Evolutionary conservation across 2,329 filamentous ascomycete genomes (phyloP).

Genomic region (Scortechinia acanthostroma): DNA sequence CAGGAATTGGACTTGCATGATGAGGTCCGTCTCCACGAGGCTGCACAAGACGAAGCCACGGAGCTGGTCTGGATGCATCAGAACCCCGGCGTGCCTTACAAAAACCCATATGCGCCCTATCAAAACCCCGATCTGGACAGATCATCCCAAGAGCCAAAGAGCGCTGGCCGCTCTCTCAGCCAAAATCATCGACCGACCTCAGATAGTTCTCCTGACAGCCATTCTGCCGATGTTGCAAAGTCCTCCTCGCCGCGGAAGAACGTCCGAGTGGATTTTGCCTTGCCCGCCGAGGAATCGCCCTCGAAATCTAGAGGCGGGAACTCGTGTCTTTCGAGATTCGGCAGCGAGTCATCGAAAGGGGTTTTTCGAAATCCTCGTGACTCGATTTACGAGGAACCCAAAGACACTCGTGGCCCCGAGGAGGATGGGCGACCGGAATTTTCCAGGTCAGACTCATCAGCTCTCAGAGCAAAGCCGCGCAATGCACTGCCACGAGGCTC

Average conservation of each 20-base stretch:
- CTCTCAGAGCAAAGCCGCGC: constrained; percentile 36
- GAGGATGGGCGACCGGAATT: neutral
- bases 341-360: constrained; percentile 29
- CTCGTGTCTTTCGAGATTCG: constrained; percentile 22
- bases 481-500: constrained; percentile 39
- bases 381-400: constrained; percentile 55
- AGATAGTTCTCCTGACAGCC: neutral
- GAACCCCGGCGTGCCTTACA: constrained; percentile 37
- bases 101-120: constrained; percentile 36
- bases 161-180: neutral
- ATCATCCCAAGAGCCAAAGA: constrained; percentile 9
- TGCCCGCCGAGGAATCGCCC: constrained; percentile 15
- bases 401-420: constrained; percentile 8
- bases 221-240: neutral
- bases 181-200: neutral
- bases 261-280: constrained; percentile 26
- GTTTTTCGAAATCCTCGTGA: constrained; percentile 52
- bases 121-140: constrained; percentile 29
- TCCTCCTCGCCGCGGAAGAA: constrained; percentile 14
- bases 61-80: constrained; percentile 59
- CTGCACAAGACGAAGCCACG: constrained; percentile 54
- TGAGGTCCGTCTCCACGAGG: constrained; percentile 42
- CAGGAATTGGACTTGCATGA: constrained; percentile 49
- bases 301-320: no score
- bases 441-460: constrained; percentile 14